phyloP scores from a whole-genome alignment of 331 rosid genomes.

The Quercus lobata region DNA sequence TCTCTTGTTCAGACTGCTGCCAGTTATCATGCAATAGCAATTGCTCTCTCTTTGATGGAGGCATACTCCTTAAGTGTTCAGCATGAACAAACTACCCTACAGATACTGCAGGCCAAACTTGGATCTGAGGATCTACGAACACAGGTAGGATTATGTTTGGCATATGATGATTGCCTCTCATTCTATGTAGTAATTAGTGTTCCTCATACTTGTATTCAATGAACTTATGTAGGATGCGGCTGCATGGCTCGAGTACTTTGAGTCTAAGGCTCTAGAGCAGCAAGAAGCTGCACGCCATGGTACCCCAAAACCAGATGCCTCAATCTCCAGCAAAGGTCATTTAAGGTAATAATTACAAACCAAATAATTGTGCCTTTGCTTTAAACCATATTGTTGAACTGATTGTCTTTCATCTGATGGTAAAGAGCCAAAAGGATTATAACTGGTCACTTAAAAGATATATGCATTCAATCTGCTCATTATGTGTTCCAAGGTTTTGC shows the following conservation, averaged over 20 bases:
- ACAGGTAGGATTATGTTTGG: slow-evolving; percentile 49
- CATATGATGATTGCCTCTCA: slow-evolving; percentile 7
- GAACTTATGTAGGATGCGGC: slow-evolving; percentile 77
- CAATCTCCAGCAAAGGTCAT: slow-evolving; percentile 99
- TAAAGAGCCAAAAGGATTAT: not conserved
- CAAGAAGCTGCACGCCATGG: slow-evolving; percentile 99
- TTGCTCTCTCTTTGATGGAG: slow-evolving; percentile 98
- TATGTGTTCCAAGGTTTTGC: not conserved
- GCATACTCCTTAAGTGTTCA: slow-evolving; percentile 95
- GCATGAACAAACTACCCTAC: slow-evolving; percentile 96
- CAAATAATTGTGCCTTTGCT: not conserved
- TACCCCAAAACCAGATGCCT: slow-evolving; percentile 98
- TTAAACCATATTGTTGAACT: slow-evolving; percentile 8
- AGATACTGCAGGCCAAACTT: slow-evolving; percentile 93
- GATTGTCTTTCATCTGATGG: not conserved
- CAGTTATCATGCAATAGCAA: slow-evolving; percentile 98
- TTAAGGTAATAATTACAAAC: slow-evolving; percentile 51
- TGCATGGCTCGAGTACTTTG: slow-evolving; percentile 99
- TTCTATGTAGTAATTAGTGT: slow-evolving; percentile 1
- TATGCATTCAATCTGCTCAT: not conserved
- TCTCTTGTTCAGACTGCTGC: slow-evolving; percentile 83
- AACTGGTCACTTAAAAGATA: not conserved
- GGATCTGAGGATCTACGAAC: slow-evolving; percentile 95
- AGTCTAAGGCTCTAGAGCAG: slow-evolving; percentile 98
- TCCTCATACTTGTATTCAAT: slow-evolving; percentile 10